Base-by-base conservation (phyloP, 2,329 filamentous ascomycete species). In the Bipolaris oryzae region DNA sequence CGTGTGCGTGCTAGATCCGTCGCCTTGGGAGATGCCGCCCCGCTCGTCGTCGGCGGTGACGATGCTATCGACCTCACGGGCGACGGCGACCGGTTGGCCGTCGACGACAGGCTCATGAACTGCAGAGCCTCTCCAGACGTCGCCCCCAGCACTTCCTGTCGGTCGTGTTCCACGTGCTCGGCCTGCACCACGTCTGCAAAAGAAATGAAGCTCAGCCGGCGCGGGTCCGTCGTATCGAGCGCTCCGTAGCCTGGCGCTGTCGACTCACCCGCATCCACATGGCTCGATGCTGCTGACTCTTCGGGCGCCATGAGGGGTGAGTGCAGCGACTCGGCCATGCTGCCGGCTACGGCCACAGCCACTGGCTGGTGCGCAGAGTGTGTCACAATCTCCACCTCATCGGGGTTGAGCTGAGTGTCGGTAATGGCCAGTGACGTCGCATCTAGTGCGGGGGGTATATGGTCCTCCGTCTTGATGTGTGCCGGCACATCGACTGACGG, bases 131-230 rank as follows among this genome's bases (percentile, higher is more conserved):
- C 90, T 31, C 43, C 52, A 9, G 67, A 59, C n/a, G 53, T 55
- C 15, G 53, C 58, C 7, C 64, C 65, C 49, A 69, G 51, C 28
- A 66, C 58, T 31, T 69, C 67, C 31, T 61, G 59, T 62, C 88
- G 82, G 64, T 84, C 87, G 44, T 84, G 82, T 35, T 87, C 84
- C 28, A 85, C 86, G 68, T 94, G 90, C 74, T 95, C 91, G 33
- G 89, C 85, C 73, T 96, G 92, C 38, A 98, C 92, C 9, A 98
- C 92, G 70, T 98, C 94, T 59, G 94, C 93, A 76, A 98, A 98
- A 7, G 92, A 96, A 73, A 98, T 96, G 79, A 98, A 98, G 74
- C 90, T 95, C 60, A 98, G 79, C 20, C 94, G 87, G 43, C 91
- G 88, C 16, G 96, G 85, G 69, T 96, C 93, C 44, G 86, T 83